Conservation (phyloP, 768 basidiomycete genomes). For the Hortiboletus campestris region DNA sequence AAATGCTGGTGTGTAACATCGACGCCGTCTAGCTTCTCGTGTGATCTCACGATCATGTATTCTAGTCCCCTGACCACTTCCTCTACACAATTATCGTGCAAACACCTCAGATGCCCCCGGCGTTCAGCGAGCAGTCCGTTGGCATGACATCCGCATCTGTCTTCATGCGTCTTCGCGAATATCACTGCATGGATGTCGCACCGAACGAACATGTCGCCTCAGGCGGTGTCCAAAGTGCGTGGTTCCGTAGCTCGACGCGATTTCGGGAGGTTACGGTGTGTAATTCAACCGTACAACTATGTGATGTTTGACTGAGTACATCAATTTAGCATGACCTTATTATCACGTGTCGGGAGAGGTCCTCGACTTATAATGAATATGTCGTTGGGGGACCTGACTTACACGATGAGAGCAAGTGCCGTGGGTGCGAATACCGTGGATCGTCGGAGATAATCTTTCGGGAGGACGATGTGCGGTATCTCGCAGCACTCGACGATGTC, state of each 20-base stretch:
- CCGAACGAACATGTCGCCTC: conserved; percentile 34
- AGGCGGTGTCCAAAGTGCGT: conserved; percentile 42
- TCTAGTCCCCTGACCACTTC: conserved; percentile 22
- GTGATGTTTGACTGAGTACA: conserved; percentile 6
- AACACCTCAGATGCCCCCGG: conserved; percentile 19
- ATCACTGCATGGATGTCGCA: conserved; percentile 40
- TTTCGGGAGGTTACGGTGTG: conserved; percentile 25
- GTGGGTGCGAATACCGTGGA: conserved; percentile 29
- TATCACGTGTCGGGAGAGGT: conserved; percentile 22
- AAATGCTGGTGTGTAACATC: conserved; percentile 51
- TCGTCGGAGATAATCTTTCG: conserved; percentile 29
- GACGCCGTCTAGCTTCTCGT: not conserved
- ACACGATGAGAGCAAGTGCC: conserved; percentile 44
- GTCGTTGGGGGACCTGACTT: conserved; percentile 36
- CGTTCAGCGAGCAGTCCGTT: conserved; percentile 36
- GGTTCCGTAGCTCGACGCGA: conserved; percentile 32
- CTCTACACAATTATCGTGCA: conserved; percentile 21
- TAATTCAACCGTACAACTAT: not conserved
- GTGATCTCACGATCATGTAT: not conserved
- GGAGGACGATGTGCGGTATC: conserved; percentile 23
- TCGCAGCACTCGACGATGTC: conserved; percentile 14
- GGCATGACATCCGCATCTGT: conserved; percentile 47
- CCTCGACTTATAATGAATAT: conserved; percentile 42
- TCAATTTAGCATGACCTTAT: conserved; percentile 18
- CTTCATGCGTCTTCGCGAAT: conserved; percentile 59